These are phyloP conservation scores for Globisporangium nodosum DNA, from an alignment of 352 stramenopile species.

Conservation along the genomic window DNA sequence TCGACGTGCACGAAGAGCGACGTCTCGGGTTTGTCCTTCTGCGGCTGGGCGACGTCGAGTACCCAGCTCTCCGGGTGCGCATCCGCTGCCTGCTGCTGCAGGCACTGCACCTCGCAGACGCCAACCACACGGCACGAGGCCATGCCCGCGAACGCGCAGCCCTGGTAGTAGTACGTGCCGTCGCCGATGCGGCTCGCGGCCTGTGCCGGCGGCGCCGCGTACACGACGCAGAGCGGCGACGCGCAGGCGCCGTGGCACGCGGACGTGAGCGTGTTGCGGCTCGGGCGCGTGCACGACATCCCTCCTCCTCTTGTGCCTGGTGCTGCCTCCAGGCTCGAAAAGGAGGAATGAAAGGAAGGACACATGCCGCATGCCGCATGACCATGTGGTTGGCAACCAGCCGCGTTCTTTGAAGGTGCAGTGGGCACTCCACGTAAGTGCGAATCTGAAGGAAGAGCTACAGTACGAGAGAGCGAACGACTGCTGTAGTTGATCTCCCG, in stretches of 20 bases:
- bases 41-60: conserved; percentile 51
- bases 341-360: too few species aligned
- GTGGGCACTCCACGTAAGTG: too few species aligned
- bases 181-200: conserved; percentile 29
- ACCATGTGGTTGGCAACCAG: too few species aligned
- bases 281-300: conserved; percentile 27
- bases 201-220: conserved; percentile 28
- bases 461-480: too few species aligned
- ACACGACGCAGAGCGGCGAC: conserved; percentile 49
- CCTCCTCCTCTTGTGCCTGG: neutral
- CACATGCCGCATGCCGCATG: too few species aligned
- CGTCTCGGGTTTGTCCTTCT: conserved; percentile 58
- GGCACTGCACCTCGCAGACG: conserved; percentile 64
- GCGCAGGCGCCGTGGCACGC: conserved; percentile 45
- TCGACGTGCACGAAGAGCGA: conserved; percentile 54
- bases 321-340: too few species aligned
- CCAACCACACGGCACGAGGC: conserved; percentile 43
- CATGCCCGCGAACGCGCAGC: conserved; percentile 45
- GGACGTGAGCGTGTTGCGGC: conserved; percentile 52
- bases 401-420: too few species aligned
- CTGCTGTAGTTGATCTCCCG: too few species aligned
- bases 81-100: conserved; percentile 43
- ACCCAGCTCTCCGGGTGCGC: conserved; percentile 34
- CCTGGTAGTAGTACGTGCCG: conserved; percentile 57
- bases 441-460: too few species aligned